Percentiles rank a stretch among this genome's conserved stretches.
These are phyloP conservation scores for Dianthus caryophyllus DNA, from an alignment of 148 eudicot genomes.

Conservation along the genomic window DNA sequence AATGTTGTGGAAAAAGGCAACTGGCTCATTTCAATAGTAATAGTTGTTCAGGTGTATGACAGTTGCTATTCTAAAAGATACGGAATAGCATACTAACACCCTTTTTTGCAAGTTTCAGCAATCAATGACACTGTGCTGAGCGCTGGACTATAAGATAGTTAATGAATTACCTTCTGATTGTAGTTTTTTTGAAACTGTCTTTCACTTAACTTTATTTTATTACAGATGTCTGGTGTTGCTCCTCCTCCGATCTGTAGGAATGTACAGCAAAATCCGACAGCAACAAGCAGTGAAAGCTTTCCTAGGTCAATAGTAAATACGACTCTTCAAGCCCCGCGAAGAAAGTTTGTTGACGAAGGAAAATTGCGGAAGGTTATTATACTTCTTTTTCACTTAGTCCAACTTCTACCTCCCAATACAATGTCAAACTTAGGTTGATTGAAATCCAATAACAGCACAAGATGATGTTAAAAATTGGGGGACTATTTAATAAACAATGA, in stretches of 20 bases:
- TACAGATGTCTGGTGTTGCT: conserved; percentile 81
- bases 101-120: neutral
- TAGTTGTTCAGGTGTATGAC: neutral
- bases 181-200: neutral
- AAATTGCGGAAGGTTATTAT: conserved; percentile 83
- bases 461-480: neutral
- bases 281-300: conserved; percentile 52
- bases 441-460: neutral
- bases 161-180: neutral
- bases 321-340: conserved; percentile 81
- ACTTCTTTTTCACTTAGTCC: too few relatives aligned
- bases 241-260: conserved; percentile 86
- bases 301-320: conserved; percentile 69
- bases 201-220: conserved; percentile 18
- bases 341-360: conserved; percentile 94
- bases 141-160: neutral
- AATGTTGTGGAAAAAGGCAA: neutral
- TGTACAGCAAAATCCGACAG: conserved; percentile 46
- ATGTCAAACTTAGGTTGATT: neutral
- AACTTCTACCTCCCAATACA: neutral
- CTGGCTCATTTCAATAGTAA: neutral
- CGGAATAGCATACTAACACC: neutral
- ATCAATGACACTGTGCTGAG: neutral
- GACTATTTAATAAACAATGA: neutral
- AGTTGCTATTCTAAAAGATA: neutral